Evolutionary conservation across 441 rosid genomes (phyloP), one percentile per base, ranked within the genome.

Genomic region (Corymbia calophylla): DNA sequence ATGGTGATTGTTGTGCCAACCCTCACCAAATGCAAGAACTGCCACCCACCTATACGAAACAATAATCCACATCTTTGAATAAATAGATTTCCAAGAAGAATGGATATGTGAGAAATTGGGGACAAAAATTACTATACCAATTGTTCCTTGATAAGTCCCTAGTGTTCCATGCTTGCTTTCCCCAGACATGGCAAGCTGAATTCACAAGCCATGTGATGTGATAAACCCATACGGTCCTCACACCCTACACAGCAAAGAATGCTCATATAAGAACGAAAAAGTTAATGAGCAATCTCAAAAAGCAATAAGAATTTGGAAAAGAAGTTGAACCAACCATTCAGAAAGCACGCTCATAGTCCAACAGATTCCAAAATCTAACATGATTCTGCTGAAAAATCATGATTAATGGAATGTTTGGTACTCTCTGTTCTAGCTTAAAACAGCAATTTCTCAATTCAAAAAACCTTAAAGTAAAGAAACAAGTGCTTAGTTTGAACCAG

Each of bases 1-100:
- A 91, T 97, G 99, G 93, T 97, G 99, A 91, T 97, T 96, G 88
- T 96, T 96, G 92, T 97, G 99, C 99, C 98, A 96, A 66, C 99
- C 98, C 89, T 97, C 98, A 49, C 99, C 99, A 23, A 97, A 97
- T 60, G 98, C 95, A 85, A 97, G 95, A 89, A 95, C 86, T 47
- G 98, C 98, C 56, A 97, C 97, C 98, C 98, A 96, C 98, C 98
- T 96, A 89, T 4, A 77, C n/a, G 89, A 17, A 12, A 39, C 64
- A 89, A 12, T 4, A 19, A 80, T 44, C 13, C n/a, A 54, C 39
- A 56, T 89, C 29, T 86, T 31, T 54, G 19, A 51, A 23, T 17
- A 23, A 18, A 6, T 17, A 77, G 54, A 53, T 32, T 47, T 48
- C 31, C 49, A 25, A 48, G 70, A 47, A 21, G 7, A 62, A 48